These are phyloP conservation scores for Hyphodiscus hymeniophilus DNA, from an alignment of 495 filamentous ascomycete genomes.

Conservation along the genomic window DNA sequence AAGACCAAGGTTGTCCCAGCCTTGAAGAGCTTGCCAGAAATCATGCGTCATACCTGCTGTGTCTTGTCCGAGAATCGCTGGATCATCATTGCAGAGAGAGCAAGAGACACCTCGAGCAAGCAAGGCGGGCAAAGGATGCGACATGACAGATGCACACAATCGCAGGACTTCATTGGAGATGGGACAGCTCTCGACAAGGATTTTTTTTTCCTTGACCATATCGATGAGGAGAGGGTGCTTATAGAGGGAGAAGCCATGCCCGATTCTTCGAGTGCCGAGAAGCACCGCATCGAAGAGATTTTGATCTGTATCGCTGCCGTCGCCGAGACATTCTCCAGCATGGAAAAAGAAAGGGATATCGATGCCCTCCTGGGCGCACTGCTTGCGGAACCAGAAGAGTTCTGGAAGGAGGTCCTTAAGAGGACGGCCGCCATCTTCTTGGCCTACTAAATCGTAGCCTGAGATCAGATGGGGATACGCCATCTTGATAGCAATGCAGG, in stretches of 20 bases:
- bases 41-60: constrained; percentile 73
- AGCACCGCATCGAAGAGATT: constrained; percentile 89
- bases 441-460: constrained; percentile 83
- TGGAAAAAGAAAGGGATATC: constrained; percentile 96
- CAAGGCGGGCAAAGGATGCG: constrained; percentile 75
- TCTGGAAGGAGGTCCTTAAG: constrained; percentile 71
- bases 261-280: constrained; percentile 79
- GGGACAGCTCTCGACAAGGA: constrained; percentile 81
- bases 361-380: constrained; percentile 66
- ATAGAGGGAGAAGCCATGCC: constrained; percentile 79
- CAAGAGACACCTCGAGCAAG: constrained; percentile 75
- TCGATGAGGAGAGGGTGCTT: constrained; percentile 87
- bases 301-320: constrained; percentile 65
- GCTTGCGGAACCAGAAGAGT: constrained; percentile 86
- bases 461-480: constrained; percentile 72
- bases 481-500: constrained; percentile 73
- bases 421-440: constrained; percentile 70
- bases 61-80: constrained; percentile 71
- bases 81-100: constrained; percentile 78
- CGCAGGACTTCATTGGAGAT: constrained; percentile 79
- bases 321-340: constrained; percentile 76
- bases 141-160: constrained; percentile 64
- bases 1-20: constrained; percentile 65
- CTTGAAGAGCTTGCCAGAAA: constrained; percentile 75
- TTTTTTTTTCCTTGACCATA: constrained; percentile 77